phyloP scores from a whole-genome alignment of 345 rosid species.

The Citrus trifoliata region DNA sequence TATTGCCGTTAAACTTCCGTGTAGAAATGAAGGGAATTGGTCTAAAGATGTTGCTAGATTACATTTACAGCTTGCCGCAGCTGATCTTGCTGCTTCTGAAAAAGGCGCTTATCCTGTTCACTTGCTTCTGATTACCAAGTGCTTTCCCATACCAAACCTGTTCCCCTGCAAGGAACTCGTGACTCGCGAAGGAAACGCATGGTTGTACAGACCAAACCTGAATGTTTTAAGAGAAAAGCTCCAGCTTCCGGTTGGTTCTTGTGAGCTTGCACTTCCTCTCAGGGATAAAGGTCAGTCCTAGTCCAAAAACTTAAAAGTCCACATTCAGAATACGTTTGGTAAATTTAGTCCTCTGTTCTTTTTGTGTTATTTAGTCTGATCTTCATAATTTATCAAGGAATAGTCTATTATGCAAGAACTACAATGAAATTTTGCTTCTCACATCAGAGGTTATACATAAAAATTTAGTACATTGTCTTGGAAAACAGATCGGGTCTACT shows the following conservation, averaged over 20 bases:
- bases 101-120: conserved; percentile 72
- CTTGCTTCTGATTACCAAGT: conserved; percentile 59
- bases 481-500: conserved; percentile 45
- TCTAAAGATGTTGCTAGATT: conserved; percentile 84
- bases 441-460: background rate
- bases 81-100: conserved; percentile 58
- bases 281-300: conserved; percentile 51
- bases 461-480: conserved; percentile 7
- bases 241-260: conserved; percentile 86
- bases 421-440: background rate
- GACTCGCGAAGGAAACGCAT: conserved; percentile 46
- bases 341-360: background rate
- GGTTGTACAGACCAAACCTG: conserved; percentile 75
- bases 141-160: conserved; percentile 81
- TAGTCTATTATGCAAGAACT: background rate
- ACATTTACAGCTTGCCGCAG: conserved; percentile 90
- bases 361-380: background rate
- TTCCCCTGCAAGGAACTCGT: conserved; percentile 79
- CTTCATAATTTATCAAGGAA: background rate
- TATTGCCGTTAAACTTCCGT: conserved; percentile 86
- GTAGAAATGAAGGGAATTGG: conserved; percentile 81
- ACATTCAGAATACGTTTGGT: background rate
- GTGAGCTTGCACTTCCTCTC: conserved; percentile 92
- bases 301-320: background rate
- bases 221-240: conserved; percentile 63